Evolutionary conservation across 192 early-diverging fungal genomes (phyloP).

Genomic region (Coemansia erecta): DNA sequence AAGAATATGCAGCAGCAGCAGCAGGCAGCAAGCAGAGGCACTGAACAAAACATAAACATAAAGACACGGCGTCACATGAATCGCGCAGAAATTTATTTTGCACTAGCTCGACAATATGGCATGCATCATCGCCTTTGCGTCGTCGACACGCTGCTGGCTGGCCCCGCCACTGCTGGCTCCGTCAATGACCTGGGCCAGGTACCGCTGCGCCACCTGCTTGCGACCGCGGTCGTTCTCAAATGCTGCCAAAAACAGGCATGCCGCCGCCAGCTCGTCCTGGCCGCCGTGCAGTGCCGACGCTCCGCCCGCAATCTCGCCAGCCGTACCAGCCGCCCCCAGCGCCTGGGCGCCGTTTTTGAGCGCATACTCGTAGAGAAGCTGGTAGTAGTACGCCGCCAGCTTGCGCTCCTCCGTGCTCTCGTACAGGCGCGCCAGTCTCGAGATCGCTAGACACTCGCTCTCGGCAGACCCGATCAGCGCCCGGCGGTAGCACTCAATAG

Average conservation of each 20-base stretch:
- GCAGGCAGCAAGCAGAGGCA: too few relatives aligned
- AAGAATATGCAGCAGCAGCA: too few relatives aligned
- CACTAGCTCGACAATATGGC: conserved; percentile 11
- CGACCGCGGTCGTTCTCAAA: conserved; percentile 44
- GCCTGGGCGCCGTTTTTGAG: conserved; percentile 20
- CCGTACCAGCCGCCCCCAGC: conserved; percentile 4
- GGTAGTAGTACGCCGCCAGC: conserved; percentile 63
- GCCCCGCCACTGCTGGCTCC: conserved; percentile 21
- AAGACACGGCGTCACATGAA: too few relatives aligned
- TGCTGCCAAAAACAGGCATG: conserved; percentile 42
- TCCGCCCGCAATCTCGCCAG: conserved; percentile 1
- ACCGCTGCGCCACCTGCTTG: conserved; percentile 20
- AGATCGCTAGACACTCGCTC: conserved; percentile 55
- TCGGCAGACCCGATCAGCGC: conserved; percentile 65
- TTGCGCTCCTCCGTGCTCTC: conserved; percentile 54
- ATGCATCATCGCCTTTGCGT: conserved; percentile 44
- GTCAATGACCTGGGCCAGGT: conserved; percentile 42
- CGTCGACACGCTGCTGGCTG: conserved; percentile 32
- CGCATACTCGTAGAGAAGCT: conserved; percentile 39
- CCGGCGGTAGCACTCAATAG: conserved; percentile 73
- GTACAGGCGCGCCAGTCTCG: conserved; percentile 61
- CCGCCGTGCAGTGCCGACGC: conserved; percentile 8
- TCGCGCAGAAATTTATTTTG: neutral
- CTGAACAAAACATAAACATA: too few relatives aligned
- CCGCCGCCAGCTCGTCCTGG: conserved; percentile 43